Evolutionary conservation across 352 stramenopile species (phyloP), one percentile per base, ranked within the genome.

Genomic region (Globisporangium spiculum): DNA sequence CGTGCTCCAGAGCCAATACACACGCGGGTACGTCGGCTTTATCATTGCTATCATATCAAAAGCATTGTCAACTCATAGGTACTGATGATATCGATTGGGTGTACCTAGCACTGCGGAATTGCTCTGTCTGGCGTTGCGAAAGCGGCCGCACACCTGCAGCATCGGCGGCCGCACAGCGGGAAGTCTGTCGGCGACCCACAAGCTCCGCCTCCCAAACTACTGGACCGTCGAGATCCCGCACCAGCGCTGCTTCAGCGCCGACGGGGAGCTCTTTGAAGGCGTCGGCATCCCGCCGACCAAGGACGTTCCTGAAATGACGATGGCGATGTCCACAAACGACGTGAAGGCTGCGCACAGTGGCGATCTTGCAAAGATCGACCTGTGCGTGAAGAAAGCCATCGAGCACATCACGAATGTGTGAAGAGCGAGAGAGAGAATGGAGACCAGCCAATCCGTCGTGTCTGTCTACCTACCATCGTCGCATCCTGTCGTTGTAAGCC

Each of bases 171-270:
- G 70, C 12, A 91, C 84, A 0, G 85, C 85, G 0, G 88, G 88
- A 18, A 84, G 77, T 32, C 69, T 93, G 14, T 91, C 88, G 26
- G 69, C 77, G 59, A 91, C 86, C 24, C 74, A 74, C 6, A 81
- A 89, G 60, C 57, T 93, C 16, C 82, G 81, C n/a, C 77, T 95
- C 26, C 88, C 88, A 10, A 95, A 95, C 67, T 90, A 82, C 66
- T 95, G 88, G 88, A 88, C 78, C 1, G 80, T 95, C 22, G 86
- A 95, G 34, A 89, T 95, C 55, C 88, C 88, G 9, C 75, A 91
- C 58, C 72, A 91, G 62, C 82, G 81, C n/a, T 87, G 83, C 63
- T 90, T 89, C 61, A 90, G 84, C 60, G 75, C 75, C 1, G 77
- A 90, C 50, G 78, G 86, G 20, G 66, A 81, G 65, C 56, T 91